A percentile compares a stretch with the other conserved stretches of the same genome.
Evolutionary conservation across 2,329 filamentous ascomycete species (phyloP).

Genomic region (Ophiostoma novo-ulmi): DNA sequence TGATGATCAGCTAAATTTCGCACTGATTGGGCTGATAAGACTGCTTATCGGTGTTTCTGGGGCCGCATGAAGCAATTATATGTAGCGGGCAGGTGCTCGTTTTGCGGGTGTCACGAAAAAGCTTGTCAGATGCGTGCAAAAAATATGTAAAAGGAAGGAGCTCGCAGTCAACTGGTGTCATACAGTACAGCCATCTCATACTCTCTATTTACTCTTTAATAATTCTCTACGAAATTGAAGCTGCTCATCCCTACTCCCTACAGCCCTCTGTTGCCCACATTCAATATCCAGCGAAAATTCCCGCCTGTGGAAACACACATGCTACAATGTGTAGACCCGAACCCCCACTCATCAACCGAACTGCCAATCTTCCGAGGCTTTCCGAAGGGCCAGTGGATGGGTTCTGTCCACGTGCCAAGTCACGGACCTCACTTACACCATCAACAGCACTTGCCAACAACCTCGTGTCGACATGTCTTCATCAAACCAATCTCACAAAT

Average conservation of each 20-base stretch:
- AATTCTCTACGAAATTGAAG: not conserved
- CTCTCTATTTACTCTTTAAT: not conserved
- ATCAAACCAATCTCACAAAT: too few species aligned
- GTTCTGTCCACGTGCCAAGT: not conserved
- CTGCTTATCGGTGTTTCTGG: not conserved
- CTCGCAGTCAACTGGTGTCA: not conserved
- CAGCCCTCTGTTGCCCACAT: not conserved
- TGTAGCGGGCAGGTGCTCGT: not conserved
- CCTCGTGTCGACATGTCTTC: too few species aligned
- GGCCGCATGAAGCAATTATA: constrained; percentile 2
- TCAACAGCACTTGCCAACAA: not conserved
- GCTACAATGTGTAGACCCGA: constrained; percentile 6
- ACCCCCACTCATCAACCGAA: constrained; percentile 1
- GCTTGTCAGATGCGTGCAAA: not conserved
- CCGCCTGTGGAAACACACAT: not conserved
- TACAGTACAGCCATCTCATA: not conserved
- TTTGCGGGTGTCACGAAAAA: constrained; percentile 5
- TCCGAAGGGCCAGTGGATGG: not conserved
- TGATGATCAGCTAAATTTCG: not conserved
- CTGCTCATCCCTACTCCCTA: not conserved
- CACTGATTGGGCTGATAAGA: not conserved
- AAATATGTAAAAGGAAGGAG: not conserved
- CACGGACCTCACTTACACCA: not conserved
- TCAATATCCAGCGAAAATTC: not conserved
- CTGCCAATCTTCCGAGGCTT: constrained; percentile 6